phyloP scores from a whole-genome alignment of 2,329 filamentous ascomycete genomes.

The Alternaria sp. region DNA sequence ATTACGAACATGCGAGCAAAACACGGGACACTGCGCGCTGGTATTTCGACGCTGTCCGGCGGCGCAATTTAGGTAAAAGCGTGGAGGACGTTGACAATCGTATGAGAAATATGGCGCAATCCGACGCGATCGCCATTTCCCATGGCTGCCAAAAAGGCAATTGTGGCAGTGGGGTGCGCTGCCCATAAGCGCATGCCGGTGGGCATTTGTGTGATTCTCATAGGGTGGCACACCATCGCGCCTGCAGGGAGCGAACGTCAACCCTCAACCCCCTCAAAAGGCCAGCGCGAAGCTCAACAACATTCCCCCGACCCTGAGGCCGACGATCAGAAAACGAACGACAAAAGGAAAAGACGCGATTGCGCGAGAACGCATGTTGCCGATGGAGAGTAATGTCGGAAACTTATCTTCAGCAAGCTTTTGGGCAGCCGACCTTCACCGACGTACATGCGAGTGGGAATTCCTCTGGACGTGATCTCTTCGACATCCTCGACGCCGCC shows the following conservation, averaged over 20 bases:
- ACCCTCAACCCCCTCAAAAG: slow-evolving; percentile 21
- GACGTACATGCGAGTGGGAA: slow-evolving; percentile 45
- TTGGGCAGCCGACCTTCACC: slow-evolving; percentile 48
- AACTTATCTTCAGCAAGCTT: slow-evolving; percentile 36
- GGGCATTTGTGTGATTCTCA: slow-evolving; percentile 31
- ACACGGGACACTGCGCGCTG: background rate
- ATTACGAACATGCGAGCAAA: slow-evolving; percentile 6
- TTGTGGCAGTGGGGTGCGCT: slow-evolving; percentile 29
- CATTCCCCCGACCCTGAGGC: slow-evolving; percentile 9
- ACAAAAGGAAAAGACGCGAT: slow-evolving; percentile 11
- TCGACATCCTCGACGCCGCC: slow-evolving; percentile 36
- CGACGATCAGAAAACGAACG: slow-evolving; percentile 1
- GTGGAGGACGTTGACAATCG: slow-evolving; percentile 21
- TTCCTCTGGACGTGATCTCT: slow-evolving; percentile 49
- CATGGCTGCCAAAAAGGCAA: slow-evolving; percentile 13
- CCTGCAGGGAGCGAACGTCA: slow-evolving; percentile 30
- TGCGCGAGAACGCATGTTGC: slow-evolving; percentile 24
- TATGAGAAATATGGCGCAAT: slow-evolving; percentile 31
- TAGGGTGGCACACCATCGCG: slow-evolving; percentile 35
- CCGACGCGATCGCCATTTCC: slow-evolving; percentile 21
- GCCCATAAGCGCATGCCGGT: slow-evolving; percentile 25
- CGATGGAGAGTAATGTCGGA: slow-evolving; percentile 49
- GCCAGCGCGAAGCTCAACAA: slow-evolving; percentile 21
- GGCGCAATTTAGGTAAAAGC: slow-evolving; percentile 29
- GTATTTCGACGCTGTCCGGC: background rate